Conservation (phyloP, 345 rosid genomes). For the Kandelia obovata region DNA sequence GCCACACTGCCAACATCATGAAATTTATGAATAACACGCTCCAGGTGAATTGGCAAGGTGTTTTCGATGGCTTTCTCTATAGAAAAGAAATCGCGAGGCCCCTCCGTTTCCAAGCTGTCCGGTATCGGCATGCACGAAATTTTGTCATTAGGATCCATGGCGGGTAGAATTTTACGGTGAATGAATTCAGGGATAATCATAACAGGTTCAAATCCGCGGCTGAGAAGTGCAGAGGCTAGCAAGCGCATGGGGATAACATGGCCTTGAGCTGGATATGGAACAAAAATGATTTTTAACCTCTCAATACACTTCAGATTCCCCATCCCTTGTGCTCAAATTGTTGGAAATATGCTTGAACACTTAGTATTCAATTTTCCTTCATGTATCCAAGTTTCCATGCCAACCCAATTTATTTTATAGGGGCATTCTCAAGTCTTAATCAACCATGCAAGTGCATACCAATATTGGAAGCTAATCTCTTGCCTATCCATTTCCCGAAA, state of each 20-base stretch:
- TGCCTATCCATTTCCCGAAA: too few species aligned
- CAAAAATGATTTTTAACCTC: slow-evolving; percentile 43
- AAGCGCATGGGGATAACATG: slow-evolving; percentile 75
- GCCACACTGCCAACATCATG: slow-evolving; percentile 35
- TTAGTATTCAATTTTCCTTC: too few species aligned
- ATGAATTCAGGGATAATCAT: slow-evolving; percentile 53
- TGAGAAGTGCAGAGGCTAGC: slow-evolving; percentile 44
- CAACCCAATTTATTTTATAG: too few species aligned
- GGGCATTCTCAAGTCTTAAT: too few species aligned
- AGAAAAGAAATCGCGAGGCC: slow-evolving; percentile 52
- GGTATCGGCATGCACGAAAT: slow-evolving; percentile 42
- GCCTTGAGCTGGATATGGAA: slow-evolving; percentile 87
- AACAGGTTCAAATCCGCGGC: slow-evolving; percentile 47
- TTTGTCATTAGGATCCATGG: slow-evolving; percentile 9
- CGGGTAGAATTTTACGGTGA: slow-evolving; percentile 37
- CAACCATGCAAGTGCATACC: too few species aligned
- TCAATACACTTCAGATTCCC: slow-evolving; percentile 15
- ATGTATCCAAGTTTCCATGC: too few species aligned
- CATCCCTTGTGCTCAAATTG: background rate
- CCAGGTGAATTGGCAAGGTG: slow-evolving; percentile 56
- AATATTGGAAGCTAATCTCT: too few species aligned
- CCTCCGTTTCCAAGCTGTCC: slow-evolving; percentile 35
- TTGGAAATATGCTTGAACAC: background rate
- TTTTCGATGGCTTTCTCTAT: slow-evolving; percentile 61
- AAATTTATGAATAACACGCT: slow-evolving; percentile 28